Percentiles rank a stretch among this genome's conserved stretches.
Conservation (phyloP, 192 early-diverging fungal species). For the Coemansia sp. region DNA sequence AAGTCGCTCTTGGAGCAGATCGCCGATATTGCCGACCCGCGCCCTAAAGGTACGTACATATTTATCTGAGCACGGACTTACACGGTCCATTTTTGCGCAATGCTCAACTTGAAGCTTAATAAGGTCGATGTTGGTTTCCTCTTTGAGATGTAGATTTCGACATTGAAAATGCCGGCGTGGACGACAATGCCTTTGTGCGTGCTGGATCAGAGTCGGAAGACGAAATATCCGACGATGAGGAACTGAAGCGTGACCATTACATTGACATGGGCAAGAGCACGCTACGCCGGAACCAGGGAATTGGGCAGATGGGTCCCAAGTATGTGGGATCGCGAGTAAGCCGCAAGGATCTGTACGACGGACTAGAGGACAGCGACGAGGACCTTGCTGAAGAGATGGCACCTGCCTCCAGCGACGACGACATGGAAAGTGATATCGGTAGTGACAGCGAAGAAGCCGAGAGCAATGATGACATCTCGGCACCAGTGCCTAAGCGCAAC, state of each 20-base stretch:
- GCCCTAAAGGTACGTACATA: conserved; percentile 41
- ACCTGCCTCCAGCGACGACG: conserved; percentile 22
- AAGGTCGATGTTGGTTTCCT: not conserved
- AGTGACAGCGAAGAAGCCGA: conserved; percentile 33
- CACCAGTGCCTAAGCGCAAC: not conserved
- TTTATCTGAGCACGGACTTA: not conserved
- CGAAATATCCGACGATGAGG: conserved; percentile 55
- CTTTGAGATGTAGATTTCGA: conserved; percentile 61
- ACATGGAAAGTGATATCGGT: conserved; percentile 35
- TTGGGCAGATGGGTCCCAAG: conserved; percentile 71
- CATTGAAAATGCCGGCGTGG: conserved; percentile 66
- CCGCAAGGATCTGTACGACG: conserved; percentile 64
- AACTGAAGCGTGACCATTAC: conserved; percentile 67
- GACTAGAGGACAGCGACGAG: conserved; percentile 53
- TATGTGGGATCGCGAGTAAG: conserved; percentile 70
- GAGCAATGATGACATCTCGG: conserved; percentile 15
- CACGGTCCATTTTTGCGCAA: not conserved
- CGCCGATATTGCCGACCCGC: conserved; percentile 53
- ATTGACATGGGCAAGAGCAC: conserved; percentile 72
- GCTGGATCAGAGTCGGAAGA: conserved; percentile 52
- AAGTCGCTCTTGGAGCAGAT: conserved; percentile 56
- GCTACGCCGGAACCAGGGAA: conserved; percentile 61
- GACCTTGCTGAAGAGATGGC: conserved; percentile 5
- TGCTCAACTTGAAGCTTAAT: not conserved
- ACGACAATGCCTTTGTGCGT: conserved; percentile 53